Percentiles rank a stretch among this genome's conserved stretches.
Conservation (phyloP, 2,329 filamentous ascomycete genomes). For the Colletotrichum echinochloae region DNA sequence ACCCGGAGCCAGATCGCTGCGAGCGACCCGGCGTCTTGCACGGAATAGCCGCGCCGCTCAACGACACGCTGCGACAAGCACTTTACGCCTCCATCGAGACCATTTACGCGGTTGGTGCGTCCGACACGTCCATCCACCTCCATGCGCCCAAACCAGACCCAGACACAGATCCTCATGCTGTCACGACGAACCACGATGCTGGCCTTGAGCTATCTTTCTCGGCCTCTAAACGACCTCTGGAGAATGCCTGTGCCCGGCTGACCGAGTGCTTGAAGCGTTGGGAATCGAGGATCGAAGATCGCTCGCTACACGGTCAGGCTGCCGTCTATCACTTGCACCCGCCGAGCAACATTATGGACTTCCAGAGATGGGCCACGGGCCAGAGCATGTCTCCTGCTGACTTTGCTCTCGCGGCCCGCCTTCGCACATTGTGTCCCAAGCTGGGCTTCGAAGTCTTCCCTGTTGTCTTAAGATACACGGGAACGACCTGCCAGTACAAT, state of each 20-base stretch:
- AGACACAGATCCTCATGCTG: not conserved
- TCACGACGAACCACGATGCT: not conserved
- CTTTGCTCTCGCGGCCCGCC: not conserved
- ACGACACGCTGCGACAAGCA: slow-evolving; percentile 14
- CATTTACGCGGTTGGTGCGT: slow-evolving; percentile 27
- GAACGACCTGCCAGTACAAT: slow-evolving; percentile 22
- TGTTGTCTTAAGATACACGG: slow-evolving; percentile 34
- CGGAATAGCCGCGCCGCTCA: slow-evolving; percentile 24
- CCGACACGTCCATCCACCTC: slow-evolving; percentile 12
- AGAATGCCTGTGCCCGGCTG: slow-evolving; percentile 1
- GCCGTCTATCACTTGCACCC: slow-evolving; percentile 33
- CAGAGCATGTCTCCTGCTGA: slow-evolving; percentile 23
- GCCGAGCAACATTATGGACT: slow-evolving; percentile 19
- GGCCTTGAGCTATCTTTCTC: not conserved
- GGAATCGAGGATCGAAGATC: slow-evolving; percentile 7
- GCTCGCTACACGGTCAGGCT: slow-evolving; percentile 15
- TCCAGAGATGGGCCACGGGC: slow-evolving; percentile 11
- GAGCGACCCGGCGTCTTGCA: slow-evolving; percentile 15
- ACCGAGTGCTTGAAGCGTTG: slow-evolving; percentile 12
- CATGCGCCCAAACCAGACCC: not conserved
- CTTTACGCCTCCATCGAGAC: slow-evolving; percentile 28
- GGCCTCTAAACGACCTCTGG: not conserved
- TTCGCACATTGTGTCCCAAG: slow-evolving; percentile 17
- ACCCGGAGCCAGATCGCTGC: slow-evolving; percentile 17
- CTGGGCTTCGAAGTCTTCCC: slow-evolving; percentile 32